Base-by-base conservation (phyloP, 2,329 filamentous ascomycete genomes). In the Pseudocercospora cruenta region DNA sequence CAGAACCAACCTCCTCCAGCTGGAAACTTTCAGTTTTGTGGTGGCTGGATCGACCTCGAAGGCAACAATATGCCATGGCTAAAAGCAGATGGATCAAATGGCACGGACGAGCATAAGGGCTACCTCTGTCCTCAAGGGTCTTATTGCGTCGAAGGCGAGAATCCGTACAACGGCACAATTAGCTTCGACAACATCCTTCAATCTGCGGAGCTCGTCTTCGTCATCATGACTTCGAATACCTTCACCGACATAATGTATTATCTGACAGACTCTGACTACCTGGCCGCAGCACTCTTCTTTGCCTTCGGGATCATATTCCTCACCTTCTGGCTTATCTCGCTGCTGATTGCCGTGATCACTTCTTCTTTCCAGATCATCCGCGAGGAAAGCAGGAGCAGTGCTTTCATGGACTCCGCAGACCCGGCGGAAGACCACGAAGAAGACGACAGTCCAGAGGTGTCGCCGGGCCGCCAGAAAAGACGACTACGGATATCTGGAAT, bases 291-390 rank as follows among this genome's bases (percentile, higher is more conserved):
- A 1, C 82, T 98, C 2, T 99, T 88, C 78, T 90, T 88, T 69
- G 87, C 87, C 47, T 81, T 82, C 63, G 88, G 84, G 0, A 94
- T 97, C 76, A 89, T 99, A 74, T 92, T 99, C 70, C 87, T 99
- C 84, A 95, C 93, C 82, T 85, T 99, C 58, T 99, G 95, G 95
- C 87, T 99, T 74, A 93, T 96, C 69, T 98, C 97, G 78, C 87
- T 99, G 80, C 80, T 91, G 55, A 96, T 99, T 75, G 95, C 95
- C 2, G 95, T 99, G 74, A 99, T 99, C 76, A 99, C 95, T 0
- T 97, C 95, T 4, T 97, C 94, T 0, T 99, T 99, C 75, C 95
- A 99, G 77, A 92, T 99, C 70, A 99, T 99, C 73, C 88, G 95
- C 69, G 96, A 99, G 81, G 95, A 99, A 78, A 96, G 93, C 80